Percentiles rank a stretch among this genome's conserved stretches.
These are phyloP conservation scores for Phaeomoniella chlamydospora DNA, from an alignment of 2,329 filamentous ascomycete species.

Conservation along the genomic window DNA sequence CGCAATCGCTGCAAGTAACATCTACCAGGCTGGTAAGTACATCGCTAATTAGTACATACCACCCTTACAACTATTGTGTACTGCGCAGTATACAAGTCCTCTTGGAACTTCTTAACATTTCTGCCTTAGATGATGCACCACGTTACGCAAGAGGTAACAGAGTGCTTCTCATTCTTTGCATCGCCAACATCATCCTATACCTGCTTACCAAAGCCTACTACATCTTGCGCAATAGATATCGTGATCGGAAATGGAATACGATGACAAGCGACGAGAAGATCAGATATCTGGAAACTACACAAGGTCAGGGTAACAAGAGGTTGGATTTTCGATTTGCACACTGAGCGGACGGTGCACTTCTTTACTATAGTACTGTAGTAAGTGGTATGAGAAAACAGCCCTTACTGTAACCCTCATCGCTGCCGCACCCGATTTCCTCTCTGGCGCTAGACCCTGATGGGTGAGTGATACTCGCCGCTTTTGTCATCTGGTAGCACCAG, in stretches of 20 bases:
- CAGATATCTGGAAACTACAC: slow-evolving; percentile 31
- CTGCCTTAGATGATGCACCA: slow-evolving; percentile 39
- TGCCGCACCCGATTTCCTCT: no score
- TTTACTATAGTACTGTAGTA: no score
- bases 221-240: slow-evolving; percentile 13
- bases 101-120: background rate
- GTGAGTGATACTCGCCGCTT: no score
- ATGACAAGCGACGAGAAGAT: slow-evolving; percentile 22
- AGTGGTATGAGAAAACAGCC: no score
- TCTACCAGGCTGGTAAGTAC: slow-evolving; percentile 17
- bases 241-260: slow-evolving; percentile 20
- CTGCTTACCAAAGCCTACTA: slow-evolving; percentile 18
- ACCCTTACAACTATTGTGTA: no score
- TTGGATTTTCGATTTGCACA: slow-evolving; percentile 20
- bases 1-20: slow-evolving; percentile 20
- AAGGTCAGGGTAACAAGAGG: slow-evolving; percentile 28
- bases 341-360: slow-evolving; percentile 1
- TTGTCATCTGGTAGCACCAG: no score
- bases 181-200: slow-evolving; percentile 15
- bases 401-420: no score
- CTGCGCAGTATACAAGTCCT: slow-evolving; percentile 2
- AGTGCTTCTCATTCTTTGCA: slow-evolving; percentile 10
- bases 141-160: slow-evolving; percentile 40
- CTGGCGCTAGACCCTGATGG: no score
- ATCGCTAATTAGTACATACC: slow-evolving; percentile 1